Evolutionary conservation across 2,329 filamentous ascomycete species (phyloP).

Genomic region (Saccharata proteae): DNA sequence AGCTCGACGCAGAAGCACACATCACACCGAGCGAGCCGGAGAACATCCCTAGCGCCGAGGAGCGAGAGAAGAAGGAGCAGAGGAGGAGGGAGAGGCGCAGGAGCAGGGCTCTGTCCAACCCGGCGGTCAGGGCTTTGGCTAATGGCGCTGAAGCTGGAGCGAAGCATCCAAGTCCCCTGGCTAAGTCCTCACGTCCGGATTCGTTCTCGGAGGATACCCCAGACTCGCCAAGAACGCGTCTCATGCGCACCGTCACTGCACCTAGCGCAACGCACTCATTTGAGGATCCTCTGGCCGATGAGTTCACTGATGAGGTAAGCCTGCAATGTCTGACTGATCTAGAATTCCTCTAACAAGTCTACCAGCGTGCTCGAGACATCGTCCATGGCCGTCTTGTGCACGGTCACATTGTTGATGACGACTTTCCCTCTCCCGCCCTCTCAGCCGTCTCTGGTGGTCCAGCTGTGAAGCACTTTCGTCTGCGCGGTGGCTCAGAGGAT

Average conservation of each 20-base stretch:
- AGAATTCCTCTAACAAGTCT: constrained; percentile 10
- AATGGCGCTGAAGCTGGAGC: constrained; percentile 5
- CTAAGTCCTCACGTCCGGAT: constrained; percentile 9
- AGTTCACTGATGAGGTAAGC: constrained; percentile 57
- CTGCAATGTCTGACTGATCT: background rate
- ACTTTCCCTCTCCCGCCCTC: constrained; percentile 67
- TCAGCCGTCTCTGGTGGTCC: constrained; percentile 51
- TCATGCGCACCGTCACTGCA: constrained; percentile 9
- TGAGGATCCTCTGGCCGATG: constrained; percentile 29
- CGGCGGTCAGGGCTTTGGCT: background rate
- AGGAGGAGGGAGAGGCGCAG: background rate
- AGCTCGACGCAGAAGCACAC: constrained; percentile 22
- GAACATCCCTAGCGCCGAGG: constrained; percentile 13
- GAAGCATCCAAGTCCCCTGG: constrained; percentile 8
- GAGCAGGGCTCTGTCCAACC: constrained; percentile 2
- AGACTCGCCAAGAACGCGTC: constrained; percentile 9
- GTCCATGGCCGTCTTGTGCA: constrained; percentile 84
- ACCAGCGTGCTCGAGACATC: constrained; percentile 64
- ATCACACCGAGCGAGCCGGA: constrained; percentile 14
- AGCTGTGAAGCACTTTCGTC: constrained; percentile 35
- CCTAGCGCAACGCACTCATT: constrained; percentile 9
- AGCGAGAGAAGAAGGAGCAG: constrained; percentile 11
- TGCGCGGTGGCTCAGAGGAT: constrained; percentile 32
- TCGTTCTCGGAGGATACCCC: constrained; percentile 17
- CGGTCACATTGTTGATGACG: constrained; percentile 89